Percentiles rank a stretch among this genome's conserved stretches.
phyloP scores from a whole-genome alignment of 78 protist genomes.

The Mantamonas sphyraenae region DNA sequence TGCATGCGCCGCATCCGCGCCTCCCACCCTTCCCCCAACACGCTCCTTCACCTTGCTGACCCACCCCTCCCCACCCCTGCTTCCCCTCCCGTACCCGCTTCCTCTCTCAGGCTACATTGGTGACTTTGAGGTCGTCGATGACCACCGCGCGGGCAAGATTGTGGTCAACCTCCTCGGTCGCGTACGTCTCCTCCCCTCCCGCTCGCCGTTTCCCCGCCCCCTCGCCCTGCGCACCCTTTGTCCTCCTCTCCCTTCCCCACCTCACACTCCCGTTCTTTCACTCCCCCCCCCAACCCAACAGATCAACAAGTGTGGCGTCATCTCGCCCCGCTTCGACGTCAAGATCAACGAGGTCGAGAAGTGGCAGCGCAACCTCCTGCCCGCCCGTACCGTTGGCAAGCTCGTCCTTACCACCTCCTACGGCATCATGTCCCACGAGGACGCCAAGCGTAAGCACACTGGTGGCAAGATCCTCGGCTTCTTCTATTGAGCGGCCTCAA shows the following conservation, averaged over 20 bases:
- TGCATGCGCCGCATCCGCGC: too few relatives aligned
- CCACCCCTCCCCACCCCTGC: too few relatives aligned
- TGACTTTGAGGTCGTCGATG: constrained; percentile 99
- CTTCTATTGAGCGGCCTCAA: constrained; percentile 84
- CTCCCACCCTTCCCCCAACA: too few relatives aligned
- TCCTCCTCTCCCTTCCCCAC: too few relatives aligned
- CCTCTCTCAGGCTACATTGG: constrained; percentile 99
- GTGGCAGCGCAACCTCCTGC: constrained; percentile 89
- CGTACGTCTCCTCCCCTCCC: too few relatives aligned
- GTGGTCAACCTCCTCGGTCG: constrained; percentile 97
- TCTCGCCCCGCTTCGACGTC: constrained; percentile 96
- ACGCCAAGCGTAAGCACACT: constrained; percentile 87
- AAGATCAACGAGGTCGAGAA: constrained; percentile 43
- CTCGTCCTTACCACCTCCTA: constrained; percentile 96
- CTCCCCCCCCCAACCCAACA: too few relatives aligned
- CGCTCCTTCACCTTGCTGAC: too few relatives aligned
- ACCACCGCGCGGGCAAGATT: constrained; percentile 98
- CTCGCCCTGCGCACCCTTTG: too few relatives aligned
- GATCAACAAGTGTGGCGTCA: constrained; percentile 99
- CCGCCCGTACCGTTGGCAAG: constrained; percentile 98
- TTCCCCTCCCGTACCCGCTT: too few relatives aligned
- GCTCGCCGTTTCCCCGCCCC: too few relatives aligned
- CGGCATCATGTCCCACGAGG: constrained; percentile 99
- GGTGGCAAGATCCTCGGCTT: constrained; percentile 97
- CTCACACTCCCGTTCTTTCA: too few relatives aligned